These are phyloP conservation scores for Botrytis galanthina DNA, from an alignment of 2,329 filamentous ascomycete genomes.

Conservation along the genomic window DNA sequence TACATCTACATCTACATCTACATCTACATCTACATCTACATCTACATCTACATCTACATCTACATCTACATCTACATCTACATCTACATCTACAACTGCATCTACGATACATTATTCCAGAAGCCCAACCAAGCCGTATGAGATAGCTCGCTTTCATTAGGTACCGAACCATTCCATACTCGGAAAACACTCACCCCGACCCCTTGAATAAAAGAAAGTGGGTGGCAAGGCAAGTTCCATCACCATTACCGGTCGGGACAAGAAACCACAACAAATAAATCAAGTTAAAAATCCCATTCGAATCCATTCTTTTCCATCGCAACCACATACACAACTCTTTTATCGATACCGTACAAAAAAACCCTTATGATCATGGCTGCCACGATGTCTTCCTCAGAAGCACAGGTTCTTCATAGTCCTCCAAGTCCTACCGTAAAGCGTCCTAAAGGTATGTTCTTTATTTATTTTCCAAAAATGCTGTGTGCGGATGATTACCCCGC, in stretches of 20 bases:
- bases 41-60: no score
- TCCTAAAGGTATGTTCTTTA: slow-evolving; percentile 39
- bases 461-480: slow-evolving; percentile 6
- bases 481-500: slow-evolving; percentile 7
- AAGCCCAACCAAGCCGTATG: neutral
- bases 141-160: neutral
- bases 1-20: no score
- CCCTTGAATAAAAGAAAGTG: neutral
- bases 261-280: neutral
- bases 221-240: slow-evolving; percentile 1
- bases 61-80: neutral
- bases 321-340: neutral
- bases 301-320: neutral
- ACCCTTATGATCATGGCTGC: slow-evolving; percentile 16
- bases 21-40: no score
- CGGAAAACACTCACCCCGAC: neutral
- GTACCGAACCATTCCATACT: neutral
- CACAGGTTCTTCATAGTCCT: slow-evolving; percentile 34
- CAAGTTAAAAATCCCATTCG: neutral
- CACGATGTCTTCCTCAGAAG: slow-evolving; percentile 33
- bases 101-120: neutral
- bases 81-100: neutral
- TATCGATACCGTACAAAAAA: neutral
- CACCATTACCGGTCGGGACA: neutral
- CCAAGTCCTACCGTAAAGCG: slow-evolving; percentile 38